Conservation (phyloP, 2,329 filamentous ascomycete genomes). For the Tolypocladium nubicola region DNA sequence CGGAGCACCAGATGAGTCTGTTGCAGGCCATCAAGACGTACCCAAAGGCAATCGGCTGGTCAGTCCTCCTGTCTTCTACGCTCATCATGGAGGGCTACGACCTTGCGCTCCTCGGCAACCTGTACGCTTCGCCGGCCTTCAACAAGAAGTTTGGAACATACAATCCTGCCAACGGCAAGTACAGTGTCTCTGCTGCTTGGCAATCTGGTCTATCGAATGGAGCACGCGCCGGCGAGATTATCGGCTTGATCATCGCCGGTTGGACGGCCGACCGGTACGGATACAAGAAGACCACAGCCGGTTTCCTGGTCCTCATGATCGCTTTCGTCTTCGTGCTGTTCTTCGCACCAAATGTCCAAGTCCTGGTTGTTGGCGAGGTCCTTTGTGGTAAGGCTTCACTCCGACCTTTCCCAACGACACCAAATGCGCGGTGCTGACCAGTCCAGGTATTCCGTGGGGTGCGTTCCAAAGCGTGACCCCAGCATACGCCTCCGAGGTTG, state of each 20-base stretch:
- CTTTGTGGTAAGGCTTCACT: conserved; percentile 19
- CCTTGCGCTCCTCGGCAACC: conserved; percentile 34
- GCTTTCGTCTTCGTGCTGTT: conserved; percentile 42
- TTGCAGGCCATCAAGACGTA: conserved; percentile 29
- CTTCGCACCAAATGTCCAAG: conserved; percentile 35
- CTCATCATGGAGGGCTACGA: conserved; percentile 44
- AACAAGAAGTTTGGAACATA: conserved; percentile 34
- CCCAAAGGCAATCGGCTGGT: conserved; percentile 37
- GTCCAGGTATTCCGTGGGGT: conserved; percentile 38
- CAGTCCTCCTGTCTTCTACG: conserved; percentile 31
- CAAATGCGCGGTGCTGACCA: neutral
- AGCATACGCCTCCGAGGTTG: conserved; percentile 43
- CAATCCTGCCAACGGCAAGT: conserved; percentile 21
- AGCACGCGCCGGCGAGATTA: conserved; percentile 40
- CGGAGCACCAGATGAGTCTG: conserved; percentile 31
- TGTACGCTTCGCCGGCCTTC: conserved; percentile 36
- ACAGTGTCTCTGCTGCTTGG: conserved; percentile 43
- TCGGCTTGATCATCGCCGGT: conserved; percentile 44
- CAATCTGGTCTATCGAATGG: conserved; percentile 46
- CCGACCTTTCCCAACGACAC: neutral
- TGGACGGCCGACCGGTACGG: conserved; percentile 39
- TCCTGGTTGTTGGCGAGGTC: conserved; percentile 38
- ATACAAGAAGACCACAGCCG: conserved; percentile 39
- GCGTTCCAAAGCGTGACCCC: conserved; percentile 41
- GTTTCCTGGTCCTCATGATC: conserved; percentile 32